Evolutionary conservation across 495 filamentous ascomycete species (phyloP), one percentile per base, ranked within the genome.

Genomic region (Durotheca rogersii): DNA sequence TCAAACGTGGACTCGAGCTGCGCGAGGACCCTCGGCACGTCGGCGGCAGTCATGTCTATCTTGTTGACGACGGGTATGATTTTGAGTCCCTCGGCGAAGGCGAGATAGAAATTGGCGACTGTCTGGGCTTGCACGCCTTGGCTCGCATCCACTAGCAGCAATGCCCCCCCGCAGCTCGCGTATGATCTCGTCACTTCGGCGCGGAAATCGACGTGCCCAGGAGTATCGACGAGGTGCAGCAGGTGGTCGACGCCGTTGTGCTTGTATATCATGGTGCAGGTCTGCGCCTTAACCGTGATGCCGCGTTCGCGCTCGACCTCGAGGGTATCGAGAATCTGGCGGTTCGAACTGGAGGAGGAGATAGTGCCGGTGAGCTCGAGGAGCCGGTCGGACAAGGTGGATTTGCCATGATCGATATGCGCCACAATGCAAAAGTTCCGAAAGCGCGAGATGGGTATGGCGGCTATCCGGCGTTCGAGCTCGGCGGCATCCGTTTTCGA

Each of bases 211-310:
- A 98, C 93, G 74, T 98, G 93, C 6, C 93, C 93, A 7, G 93
- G 93, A 0, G 93, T 98, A 70, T 98, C 93, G 39, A 98, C 90
- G 32, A 98, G 76, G 70, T 98, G 93, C 9, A 98, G 73, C 18
- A 98, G 75, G 69, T 97, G 96, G 64, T 98, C 93, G 44, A 86
- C 76, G 2, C 86, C 89, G 15, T 88, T 74, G 66, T 90, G 73
- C 27, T 88, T 88, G 69, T 96, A 96, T 32, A 98, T 78, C 93
- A 98, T 98, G 27, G 83, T 90, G 72, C 94, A 97, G 43, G 93
- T 97, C 73, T 98, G 94, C 34, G 93, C 93, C 73, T 98, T 98
- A 66, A 98, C 93, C 2, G 93, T 98, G 62, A 98, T 98, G 35
- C 93, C 93, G 20, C 93, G 81, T 67, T 96, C 90, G 20, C 94